Base-by-base conservation (phyloP, 179 eudicot species). In the Camellia oleifera region DNA sequence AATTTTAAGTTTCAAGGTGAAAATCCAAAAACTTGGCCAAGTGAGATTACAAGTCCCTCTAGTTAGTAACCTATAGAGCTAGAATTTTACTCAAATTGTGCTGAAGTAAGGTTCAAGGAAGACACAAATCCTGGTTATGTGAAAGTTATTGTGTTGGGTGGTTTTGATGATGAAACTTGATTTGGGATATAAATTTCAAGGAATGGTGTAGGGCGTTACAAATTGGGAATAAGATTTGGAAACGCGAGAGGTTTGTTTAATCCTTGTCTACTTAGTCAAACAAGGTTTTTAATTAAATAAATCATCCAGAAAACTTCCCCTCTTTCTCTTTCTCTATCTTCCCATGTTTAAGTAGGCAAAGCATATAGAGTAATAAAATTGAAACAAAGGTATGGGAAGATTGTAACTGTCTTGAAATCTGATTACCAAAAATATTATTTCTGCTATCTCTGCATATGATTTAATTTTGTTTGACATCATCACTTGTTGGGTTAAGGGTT, bases 201-300 rank as follows among this genome's bases (percentile, higher is more conserved):
- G 26, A 23, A 23, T 23, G 26, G 26, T 23, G 26, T 23, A 23
- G 26, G 26, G 26, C 26, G 26, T 79, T 80, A 62, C 94, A 94
- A 97, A 71, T 87, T 46, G 98, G 92, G 83, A 94, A 91, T 84
- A 85, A 92, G 17, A 84, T 92, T 54, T 89, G 94, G 66, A 85
- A 95, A 70, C 97, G 95, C 76, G 97, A 93, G 84, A 92, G 97
- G 97, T 91, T 67, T 81, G 92, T 83, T 23, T 10, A 32, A 72
- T 53, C n/a, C 44, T 61, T 82, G 46, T 75, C 26, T 18, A 4
- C 73, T 76, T 76, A 46, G 14, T 69, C 74, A 46, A 78, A 40
- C 3, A 0, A 3, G 44, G 60, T 67, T 14, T 45, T 57, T 18
- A 5, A 5, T 48, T 4, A 17, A 57, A 5, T 11, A n/a, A 20